phyloP scores from a whole-genome alignment of 768 basidiomycete species.

The Lactifluus subvellereus region DNA sequence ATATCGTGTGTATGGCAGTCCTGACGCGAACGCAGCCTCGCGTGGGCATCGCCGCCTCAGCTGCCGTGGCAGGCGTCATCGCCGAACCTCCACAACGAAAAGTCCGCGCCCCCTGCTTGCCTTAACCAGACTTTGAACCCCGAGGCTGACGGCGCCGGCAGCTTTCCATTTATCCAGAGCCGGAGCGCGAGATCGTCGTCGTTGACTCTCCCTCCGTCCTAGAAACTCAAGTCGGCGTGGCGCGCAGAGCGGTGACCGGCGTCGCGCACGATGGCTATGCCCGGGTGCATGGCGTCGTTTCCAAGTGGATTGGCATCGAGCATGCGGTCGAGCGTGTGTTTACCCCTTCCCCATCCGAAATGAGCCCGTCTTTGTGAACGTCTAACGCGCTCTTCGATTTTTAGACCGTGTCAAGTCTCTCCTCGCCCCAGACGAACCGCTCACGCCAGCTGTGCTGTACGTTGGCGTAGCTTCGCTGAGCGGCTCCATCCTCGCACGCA shows the following conservation, averaged over 20 bases:
- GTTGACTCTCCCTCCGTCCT: constrained; percentile 70
- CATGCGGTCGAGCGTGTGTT: constrained; percentile 76
- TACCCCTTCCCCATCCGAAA: not conserved
- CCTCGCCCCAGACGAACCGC: constrained; percentile 69
- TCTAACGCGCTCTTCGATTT: not conserved
- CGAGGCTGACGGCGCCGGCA: constrained; percentile 30
- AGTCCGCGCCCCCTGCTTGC: not conserved
- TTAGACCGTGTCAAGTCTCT: constrained; percentile 79
- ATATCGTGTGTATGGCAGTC: not conserved
- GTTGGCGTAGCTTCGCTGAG: constrained; percentile 84
- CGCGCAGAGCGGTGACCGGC: constrained; percentile 52
- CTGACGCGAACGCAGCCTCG: constrained; percentile 3
- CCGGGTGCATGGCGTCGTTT: constrained; percentile 65
- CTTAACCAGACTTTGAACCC: not conserved
- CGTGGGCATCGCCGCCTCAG: constrained; percentile 1
- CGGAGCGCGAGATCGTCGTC: constrained; percentile 58
- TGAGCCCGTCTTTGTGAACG: not conserved
- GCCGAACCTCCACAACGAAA: constrained; percentile 11
- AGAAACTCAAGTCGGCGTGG: constrained; percentile 68
- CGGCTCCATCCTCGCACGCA: constrained; percentile 81
- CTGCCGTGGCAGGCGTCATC: constrained; percentile 5
- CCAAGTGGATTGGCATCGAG: constrained; percentile 83
- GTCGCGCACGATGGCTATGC: constrained; percentile 53
- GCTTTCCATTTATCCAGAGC: constrained; percentile 78
- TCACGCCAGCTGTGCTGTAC: constrained; percentile 88